phyloP scores from a whole-genome alignment of 164 flowering plant genomes.

The Macadamia tetraphylla region DNA sequence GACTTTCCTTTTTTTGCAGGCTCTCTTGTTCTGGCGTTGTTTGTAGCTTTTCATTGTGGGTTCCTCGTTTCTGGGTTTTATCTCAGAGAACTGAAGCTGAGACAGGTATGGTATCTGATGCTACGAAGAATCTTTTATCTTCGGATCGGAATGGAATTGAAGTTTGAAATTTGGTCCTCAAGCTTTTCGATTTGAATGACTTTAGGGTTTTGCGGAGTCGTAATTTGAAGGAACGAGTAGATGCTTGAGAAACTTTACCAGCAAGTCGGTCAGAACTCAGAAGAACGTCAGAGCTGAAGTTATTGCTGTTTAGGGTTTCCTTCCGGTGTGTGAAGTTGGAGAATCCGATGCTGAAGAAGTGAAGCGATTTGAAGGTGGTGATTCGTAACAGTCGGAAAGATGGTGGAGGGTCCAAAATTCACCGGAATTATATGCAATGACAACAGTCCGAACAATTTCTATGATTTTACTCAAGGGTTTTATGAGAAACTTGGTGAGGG shows the following conservation, averaged over 20 bases:
- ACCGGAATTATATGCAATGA: slow-evolving; percentile 22
- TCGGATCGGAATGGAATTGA: neutral
- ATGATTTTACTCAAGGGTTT: slow-evolving; percentile 22
- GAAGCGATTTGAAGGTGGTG: neutral
- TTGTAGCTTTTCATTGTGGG: neutral
- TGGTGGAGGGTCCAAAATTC: slow-evolving; percentile 39
- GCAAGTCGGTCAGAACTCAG: neutral
- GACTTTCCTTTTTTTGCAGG: neutral
- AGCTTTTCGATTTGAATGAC: neutral
- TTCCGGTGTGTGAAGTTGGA: slow-evolving; percentile 4
- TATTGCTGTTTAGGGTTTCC: neutral
- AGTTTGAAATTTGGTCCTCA: slow-evolving; percentile 7
- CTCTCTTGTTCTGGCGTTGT: neutral
- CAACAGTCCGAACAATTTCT: slow-evolving; percentile 24
- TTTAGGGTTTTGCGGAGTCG: slow-evolving; percentile 4
- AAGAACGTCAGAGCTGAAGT: neutral
- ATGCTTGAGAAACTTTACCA: neutral
- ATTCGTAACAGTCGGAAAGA: slow-evolving; percentile 9
- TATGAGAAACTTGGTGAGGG: slow-evolving; percentile 32
- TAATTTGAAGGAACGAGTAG: neutral
- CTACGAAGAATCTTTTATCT: neutral
- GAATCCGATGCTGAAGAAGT: slow-evolving; percentile 19
- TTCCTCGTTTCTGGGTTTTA: slow-evolving; percentile 2
- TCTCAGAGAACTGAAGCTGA: neutral
- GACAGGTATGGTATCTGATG: slow-evolving; percentile 8